Evolutionary conservation across 306 rosid species (phyloP), one percentile per base, ranked within the genome.

Genomic region (Cicer chorassanicum): DNA sequence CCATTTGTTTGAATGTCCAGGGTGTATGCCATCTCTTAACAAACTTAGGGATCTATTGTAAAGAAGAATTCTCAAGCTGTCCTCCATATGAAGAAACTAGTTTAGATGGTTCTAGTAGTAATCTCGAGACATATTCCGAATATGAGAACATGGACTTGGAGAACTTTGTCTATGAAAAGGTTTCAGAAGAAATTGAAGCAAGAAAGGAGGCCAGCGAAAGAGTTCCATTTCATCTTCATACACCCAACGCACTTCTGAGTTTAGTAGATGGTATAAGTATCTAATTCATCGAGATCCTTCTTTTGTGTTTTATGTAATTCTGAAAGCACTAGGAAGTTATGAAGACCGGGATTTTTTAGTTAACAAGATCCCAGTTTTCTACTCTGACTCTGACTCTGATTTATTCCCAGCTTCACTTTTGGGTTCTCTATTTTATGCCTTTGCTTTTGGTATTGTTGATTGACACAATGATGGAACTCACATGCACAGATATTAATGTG

Each of bases 101-200:
- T 59, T 82, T 91, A 71, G 92, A 89, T 70, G 92, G 70, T 73
- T 84, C 91, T 75, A 87, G 91, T 72, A 86, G 91, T 82, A 89
- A 89, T 80, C 82, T 81, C 42, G 98, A 91, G 87, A 84, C 90
- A 41, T 76, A 77, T 65, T 83, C 93, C 45, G 96, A 88, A 75
- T 86, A 91, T 79, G 95, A 90, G 82, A 94, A 88, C 81, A 94
- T 91, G 97, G 98, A 94, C 82, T 78, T 94, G 75, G 98, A 94
- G 84, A 94, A 87, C 81, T 82, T 91, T 75, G 94, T 90, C 63
- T 91, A 84, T 67, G 91, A 88, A 18, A 91, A 94, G 87, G 97
- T 94, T 61, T 85, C 90, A 1, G 96, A 91, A 85, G 96, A 94
- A 83, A 87, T 88, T 62, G 93, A 88, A 80, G 96, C 97, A 61